These are phyloP conservation scores for Dactylella cylindrospora DNA, from an alignment of 2,329 filamentous ascomycete genomes.

Conservation along the genomic window DNA sequence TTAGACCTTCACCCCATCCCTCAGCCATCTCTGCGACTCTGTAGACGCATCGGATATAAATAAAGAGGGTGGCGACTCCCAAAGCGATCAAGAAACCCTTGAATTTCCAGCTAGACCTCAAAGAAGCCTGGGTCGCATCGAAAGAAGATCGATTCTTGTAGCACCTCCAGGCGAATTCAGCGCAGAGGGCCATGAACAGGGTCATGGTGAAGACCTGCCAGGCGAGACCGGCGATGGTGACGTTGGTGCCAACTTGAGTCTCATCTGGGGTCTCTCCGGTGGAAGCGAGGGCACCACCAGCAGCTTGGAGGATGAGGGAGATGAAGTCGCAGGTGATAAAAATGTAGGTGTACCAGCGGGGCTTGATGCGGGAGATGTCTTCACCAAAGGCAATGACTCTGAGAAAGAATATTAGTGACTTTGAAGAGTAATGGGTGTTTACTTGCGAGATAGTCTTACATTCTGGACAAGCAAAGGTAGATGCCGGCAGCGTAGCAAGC, in stretches of 20 bases:
- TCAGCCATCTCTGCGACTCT: constrained; percentile 66
- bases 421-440: background rate
- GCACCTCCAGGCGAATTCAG: constrained; percentile 58
- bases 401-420: constrained; percentile 48
- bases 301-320: constrained; percentile 62
- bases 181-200: constrained; percentile 58
- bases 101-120: constrained; percentile 57
- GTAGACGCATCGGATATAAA: constrained; percentile 67
- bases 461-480: constrained; percentile 61
- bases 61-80: constrained; percentile 61
- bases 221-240: constrained; percentile 66
- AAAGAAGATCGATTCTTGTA: constrained; percentile 34
- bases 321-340: constrained; percentile 64
- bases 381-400: constrained; percentile 59
- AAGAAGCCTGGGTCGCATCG: constrained; percentile 51
- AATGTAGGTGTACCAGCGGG: constrained; percentile 60
- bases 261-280: constrained; percentile 51
- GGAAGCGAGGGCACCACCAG: constrained; percentile 62
- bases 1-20: constrained; percentile 64
- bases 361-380: constrained; percentile 56
- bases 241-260: constrained; percentile 58
- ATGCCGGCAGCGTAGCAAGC: constrained; percentile 66
- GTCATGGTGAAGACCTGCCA: constrained; percentile 63
- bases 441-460: constrained; percentile 29
- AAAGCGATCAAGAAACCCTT: constrained; percentile 61